Percentiles rank a stretch among this genome's conserved stretches.
These are phyloP conservation scores for Cornus controversa DNA, from an alignment of 148 eudicot genomes.

Conservation along the genomic window DNA sequence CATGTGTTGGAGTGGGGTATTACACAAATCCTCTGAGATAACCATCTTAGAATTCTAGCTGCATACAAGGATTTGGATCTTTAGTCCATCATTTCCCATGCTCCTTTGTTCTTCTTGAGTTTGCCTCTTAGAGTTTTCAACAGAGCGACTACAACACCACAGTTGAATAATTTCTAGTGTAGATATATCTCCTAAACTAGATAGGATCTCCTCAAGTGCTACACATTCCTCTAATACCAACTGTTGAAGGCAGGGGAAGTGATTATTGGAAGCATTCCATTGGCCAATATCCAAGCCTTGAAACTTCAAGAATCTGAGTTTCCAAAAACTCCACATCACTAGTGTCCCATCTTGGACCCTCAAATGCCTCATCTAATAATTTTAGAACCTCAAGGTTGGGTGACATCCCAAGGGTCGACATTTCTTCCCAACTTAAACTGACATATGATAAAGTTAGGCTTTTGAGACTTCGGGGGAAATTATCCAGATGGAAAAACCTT, in stretches of 20 bases:
- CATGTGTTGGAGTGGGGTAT: too few species aligned
- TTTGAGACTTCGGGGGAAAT: background rate
- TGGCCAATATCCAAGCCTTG: background rate
- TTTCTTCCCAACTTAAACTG: background rate
- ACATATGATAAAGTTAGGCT: background rate
- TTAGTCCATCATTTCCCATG: background rate
- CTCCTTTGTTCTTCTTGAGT: background rate
- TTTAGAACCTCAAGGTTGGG: background rate
- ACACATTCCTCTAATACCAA: background rate
- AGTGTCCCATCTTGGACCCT: background rate
- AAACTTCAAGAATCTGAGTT: slow-evolving; percentile 1
- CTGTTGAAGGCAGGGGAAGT: background rate
- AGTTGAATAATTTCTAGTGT: background rate
- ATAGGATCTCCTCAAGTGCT: background rate
- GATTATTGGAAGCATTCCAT: background rate
- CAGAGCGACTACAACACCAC: too few species aligned
- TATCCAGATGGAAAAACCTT: too few species aligned
- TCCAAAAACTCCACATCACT: background rate
- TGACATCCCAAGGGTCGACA: background rate
- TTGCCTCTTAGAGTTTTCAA: background rate
- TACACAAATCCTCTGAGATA: too few species aligned
- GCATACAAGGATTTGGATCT: too few species aligned
- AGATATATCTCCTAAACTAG: background rate
- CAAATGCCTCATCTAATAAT: background rate
- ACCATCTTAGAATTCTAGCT: too few species aligned